Evolutionary conservation across 2,329 filamentous ascomycete species (phyloP).

Genomic region (Colletotrichum euphorbiae): DNA sequence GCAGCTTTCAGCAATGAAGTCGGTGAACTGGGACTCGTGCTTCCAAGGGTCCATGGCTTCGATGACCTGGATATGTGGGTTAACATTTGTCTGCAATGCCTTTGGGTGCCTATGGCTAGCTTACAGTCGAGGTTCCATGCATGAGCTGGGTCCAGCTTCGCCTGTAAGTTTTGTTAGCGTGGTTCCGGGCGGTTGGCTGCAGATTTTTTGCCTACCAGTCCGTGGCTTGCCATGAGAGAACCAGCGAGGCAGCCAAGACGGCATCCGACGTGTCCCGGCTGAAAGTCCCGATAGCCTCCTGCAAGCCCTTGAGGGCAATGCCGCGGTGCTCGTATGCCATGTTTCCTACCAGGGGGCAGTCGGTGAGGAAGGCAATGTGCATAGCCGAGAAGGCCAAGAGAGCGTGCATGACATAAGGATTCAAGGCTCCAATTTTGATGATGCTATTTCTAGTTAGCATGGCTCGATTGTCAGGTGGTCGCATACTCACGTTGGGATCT

Average conservation of each 20-base stretch:
- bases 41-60: constrained; percentile 93
- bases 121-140: constrained; percentile 88
- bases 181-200: constrained; percentile 44
- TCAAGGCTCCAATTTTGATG: constrained; percentile 82
- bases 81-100: constrained; percentile 3
- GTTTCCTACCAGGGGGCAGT: constrained; percentile 86
- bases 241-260: constrained; percentile 88
- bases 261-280: constrained; percentile 90
- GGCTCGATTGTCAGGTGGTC: neutral
- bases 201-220: constrained; percentile 80
- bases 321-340: constrained; percentile 91
- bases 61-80: constrained; percentile 67
- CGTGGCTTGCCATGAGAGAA: constrained; percentile 95
- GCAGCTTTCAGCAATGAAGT: constrained; percentile 84
- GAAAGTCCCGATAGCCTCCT: constrained; percentile 87
- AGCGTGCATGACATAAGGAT: constrained; percentile 93
- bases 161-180: constrained; percentile 65
- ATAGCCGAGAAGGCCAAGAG: constrained; percentile 94
- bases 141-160: constrained; percentile 93
- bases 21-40: constrained; percentile 86
- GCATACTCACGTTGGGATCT: constrained; percentile 85
- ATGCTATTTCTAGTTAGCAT: constrained; percentile 64
- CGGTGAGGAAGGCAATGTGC: constrained; percentile 89
- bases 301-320: constrained; percentile 85
- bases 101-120: constrained; percentile 47